Percentiles rank a stretch among this genome's conserved stretches.
Conservation (phyloP, 1,284 basidiomycete genomes). For the Vanrija humicola region DNA sequence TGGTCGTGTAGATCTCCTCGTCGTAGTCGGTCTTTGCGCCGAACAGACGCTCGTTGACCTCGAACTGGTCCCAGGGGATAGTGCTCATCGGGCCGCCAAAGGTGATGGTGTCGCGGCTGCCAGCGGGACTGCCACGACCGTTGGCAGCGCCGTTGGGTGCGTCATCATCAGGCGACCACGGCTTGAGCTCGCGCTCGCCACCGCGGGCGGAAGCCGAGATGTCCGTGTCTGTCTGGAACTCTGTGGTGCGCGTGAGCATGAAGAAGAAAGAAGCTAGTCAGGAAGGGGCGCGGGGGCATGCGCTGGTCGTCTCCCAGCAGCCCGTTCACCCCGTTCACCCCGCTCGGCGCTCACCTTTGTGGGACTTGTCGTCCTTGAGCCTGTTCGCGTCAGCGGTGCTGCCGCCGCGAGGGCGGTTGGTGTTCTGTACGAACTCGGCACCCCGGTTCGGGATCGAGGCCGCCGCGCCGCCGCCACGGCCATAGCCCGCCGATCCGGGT, state of each 20-base stretch:
- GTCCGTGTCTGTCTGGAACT: constrained; percentile 83
- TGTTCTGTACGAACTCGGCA: not conserved
- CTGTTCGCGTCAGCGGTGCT: not conserved
- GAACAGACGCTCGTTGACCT: constrained; percentile 86
- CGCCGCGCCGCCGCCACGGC: constrained; percentile 9
- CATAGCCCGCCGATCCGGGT: constrained; percentile 26
- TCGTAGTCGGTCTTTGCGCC: constrained; percentile 89
- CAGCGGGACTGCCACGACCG: constrained; percentile 14
- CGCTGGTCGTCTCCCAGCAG: no score
- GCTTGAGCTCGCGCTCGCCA: constrained; percentile 72
- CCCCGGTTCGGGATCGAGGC: constrained; percentile 10
- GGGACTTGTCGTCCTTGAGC: constrained; percentile 11
- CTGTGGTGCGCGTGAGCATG: constrained; percentile 47
- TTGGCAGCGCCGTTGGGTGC: constrained; percentile 24
- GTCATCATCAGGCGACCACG: constrained; percentile 60
- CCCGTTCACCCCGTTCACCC: not conserved
- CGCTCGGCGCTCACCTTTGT: constrained; percentile 7
- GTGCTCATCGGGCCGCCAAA: constrained; percentile 35
- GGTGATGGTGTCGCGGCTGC: constrained; percentile 35
- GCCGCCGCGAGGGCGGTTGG: not conserved
- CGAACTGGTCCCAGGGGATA: constrained; percentile 88
- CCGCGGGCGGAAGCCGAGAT: constrained; percentile 58
- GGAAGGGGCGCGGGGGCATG: not conserved
- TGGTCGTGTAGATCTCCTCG: constrained; percentile 93
- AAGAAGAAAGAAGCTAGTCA: not conserved